Percentiles rank a stretch among this genome's conserved stretches.
phyloP scores from a whole-genome alignment of 2,329 filamentous ascomycete species.

The Teratosphaeria viscida region DNA sequence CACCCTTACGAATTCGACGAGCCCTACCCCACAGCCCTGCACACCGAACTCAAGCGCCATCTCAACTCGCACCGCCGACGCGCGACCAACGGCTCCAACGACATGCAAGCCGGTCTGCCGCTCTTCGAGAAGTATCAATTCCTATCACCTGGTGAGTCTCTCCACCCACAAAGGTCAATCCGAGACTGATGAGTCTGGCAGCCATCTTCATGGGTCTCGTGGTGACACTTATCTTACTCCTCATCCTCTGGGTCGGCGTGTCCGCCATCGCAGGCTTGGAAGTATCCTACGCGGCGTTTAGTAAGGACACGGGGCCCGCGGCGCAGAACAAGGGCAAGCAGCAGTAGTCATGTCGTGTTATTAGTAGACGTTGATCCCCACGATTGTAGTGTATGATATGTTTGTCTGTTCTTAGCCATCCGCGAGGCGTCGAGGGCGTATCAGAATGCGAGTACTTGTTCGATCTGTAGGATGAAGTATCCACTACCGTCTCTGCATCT shows the following conservation, averaged over 20 bases:
- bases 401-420: background rate
- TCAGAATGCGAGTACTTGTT: background rate
- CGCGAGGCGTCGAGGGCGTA: too few relatives aligned
- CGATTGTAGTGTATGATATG: background rate
- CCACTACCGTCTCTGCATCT: too few relatives aligned
- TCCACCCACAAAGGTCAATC: background rate
- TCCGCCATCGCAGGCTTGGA: conserved; percentile 68
- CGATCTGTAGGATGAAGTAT: background rate
- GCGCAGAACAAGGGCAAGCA: conserved; percentile 50
- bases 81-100: conserved; percentile 12
- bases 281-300: conserved; percentile 88
- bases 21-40: conserved; percentile 51
- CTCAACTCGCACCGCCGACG: conserved; percentile 25
- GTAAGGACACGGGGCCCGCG: conserved; percentile 86
- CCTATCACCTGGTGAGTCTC: conserved; percentile 66
- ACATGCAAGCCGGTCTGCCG: conserved; percentile 33
- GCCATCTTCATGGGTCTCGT: conserved; percentile 83
- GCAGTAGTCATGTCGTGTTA: background rate
- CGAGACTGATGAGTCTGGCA: conserved; percentile 25
- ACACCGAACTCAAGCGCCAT: conserved; percentile 66
- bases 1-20: conserved; percentile 54
- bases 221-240: conserved; percentile 58
- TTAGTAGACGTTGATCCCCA: background rate
- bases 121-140: conserved; percentile 93
- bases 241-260: conserved; percentile 70